Conservation (phyloP, 176 grass and related monocot species). For the Luzula sylvatica region DNA sequence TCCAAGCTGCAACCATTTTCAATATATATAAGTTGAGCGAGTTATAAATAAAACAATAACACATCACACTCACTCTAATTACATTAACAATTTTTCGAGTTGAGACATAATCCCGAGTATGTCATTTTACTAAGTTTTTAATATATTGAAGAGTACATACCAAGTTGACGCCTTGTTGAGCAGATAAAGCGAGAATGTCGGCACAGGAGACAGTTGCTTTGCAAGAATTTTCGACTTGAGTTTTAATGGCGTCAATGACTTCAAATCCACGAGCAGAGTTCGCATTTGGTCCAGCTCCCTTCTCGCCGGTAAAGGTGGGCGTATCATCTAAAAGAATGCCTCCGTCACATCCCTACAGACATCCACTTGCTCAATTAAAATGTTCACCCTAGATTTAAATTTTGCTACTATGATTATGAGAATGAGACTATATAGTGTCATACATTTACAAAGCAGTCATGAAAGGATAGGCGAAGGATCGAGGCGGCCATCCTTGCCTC, state of each 20-base stretch:
- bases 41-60: no score
- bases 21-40: no score
- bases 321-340: constrained; percentile 65
- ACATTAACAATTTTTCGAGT: neutral
- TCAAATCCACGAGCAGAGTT: constrained; percentile 51
- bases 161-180: constrained; percentile 44
- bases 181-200: constrained; percentile 61
- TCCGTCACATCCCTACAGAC: constrained; percentile 59
- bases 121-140: no score
- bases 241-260: constrained; percentile 58
- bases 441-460: constrained; percentile 44
- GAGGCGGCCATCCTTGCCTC: constrained; percentile 28
- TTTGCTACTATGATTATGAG: no score
- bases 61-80: no score
- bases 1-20: constrained; percentile 35
- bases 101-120: no score
- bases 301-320: constrained; percentile 53
- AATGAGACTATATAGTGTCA: neutral
- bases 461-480: constrained; percentile 39
- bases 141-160: neutral
- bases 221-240: constrained; percentile 51
- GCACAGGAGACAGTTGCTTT: constrained; percentile 59
- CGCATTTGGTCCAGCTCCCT: constrained; percentile 42
- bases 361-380: neutral
- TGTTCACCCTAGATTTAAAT: neutral